A percentile compares a stretch with the other conserved stretches of the same genome.
These are phyloP conservation scores for Globisporangium sylvaticum DNA, from an alignment of 352 stramenopile species.

Conservation along the genomic window DNA sequence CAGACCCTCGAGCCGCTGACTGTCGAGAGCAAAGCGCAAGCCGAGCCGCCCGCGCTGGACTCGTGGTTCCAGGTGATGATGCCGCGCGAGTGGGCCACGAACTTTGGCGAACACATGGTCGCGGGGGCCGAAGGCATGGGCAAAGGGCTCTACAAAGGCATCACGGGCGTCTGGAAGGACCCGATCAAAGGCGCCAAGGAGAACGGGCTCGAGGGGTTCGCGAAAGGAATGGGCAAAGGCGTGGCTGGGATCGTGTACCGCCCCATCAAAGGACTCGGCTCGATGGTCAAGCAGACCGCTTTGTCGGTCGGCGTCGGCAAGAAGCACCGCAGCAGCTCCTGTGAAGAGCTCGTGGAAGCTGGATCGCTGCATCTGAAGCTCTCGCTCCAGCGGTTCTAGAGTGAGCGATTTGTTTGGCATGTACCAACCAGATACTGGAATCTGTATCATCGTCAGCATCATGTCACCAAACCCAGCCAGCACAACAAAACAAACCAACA, in stretches of 20 bases:
- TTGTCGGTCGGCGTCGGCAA: constrained; percentile 55
- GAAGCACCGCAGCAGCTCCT: constrained; percentile 35
- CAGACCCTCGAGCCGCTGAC: constrained; percentile 37
- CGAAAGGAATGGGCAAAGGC: constrained; percentile 66
- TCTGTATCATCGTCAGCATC: background rate
- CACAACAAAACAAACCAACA: background rate
- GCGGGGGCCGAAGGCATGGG: constrained; percentile 62
- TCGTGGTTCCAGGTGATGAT: constrained; percentile 57
- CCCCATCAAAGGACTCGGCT: constrained; percentile 65
- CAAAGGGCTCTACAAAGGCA: constrained; percentile 66
- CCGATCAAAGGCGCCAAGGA: constrained; percentile 73
- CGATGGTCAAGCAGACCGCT: constrained; percentile 76
- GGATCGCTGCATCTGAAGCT: constrained; percentile 59
- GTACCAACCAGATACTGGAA: background rate
- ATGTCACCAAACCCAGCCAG: background rate
- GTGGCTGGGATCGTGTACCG: constrained; percentile 67
- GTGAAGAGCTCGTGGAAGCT: constrained; percentile 53
- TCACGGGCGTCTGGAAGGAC: constrained; percentile 76
- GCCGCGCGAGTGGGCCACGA: constrained; percentile 63
- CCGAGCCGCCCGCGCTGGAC: constrained; percentile 19
- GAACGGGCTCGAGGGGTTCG: constrained; percentile 67
- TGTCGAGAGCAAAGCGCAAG: constrained; percentile 2
- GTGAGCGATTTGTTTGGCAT: background rate
- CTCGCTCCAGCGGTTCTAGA: constrained; percentile 61
- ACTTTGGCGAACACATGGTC: constrained; percentile 82